Base-by-base conservation (phyloP, 2,329 filamentous ascomycete genomes). In the Gremmenia infestans region DNA sequence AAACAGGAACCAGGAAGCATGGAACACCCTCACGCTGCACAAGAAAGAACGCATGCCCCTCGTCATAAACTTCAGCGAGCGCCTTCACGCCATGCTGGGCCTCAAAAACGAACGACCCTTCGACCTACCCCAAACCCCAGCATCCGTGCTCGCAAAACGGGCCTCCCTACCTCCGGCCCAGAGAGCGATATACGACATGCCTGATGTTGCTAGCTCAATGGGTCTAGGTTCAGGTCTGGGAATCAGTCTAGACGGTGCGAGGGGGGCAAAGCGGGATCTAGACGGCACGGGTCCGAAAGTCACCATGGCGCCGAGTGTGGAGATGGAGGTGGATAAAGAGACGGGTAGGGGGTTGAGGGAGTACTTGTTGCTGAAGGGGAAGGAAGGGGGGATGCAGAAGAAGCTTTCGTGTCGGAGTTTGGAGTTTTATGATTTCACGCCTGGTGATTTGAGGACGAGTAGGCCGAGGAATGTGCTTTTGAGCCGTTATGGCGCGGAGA, bases 291-390 rank as follows among this genome's bases (percentile, higher is more conserved):
- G 6, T 52, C 56, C n/a, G 48, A 35, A 14, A 36, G 42, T 11
- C 19, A 53, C 42, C 12, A 22, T 22, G 7, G 25, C 25, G 25
- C 7, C 8, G 7, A 28, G 25, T 28, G 25, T 28, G 25, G 25
- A 28, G 7, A 28, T 8, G 25, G 25, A 28, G 25, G 55, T 69
- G 4, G 62, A 68, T 40, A 53, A 55, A 7, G 17, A 56, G 2
- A 68, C 64, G 1, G 67, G 67, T 1, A 56, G 60, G 17, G 67
- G 67, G 22, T 50, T 69, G 28, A 51, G 66, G 46, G 58, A 63
- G 36, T 68, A 60, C 48, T 48, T 70, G 5, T n/a, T 66, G 17
- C 28, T 39, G 11, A 58, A 59, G n/a, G 63, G 62, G 1, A 54
- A 55, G 47, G 57, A 63, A 4, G 46, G 45, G 1, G 59, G 64